Base-by-base conservation (phyloP, 2,329 filamentous ascomycete genomes). In the Aspergillus fumigatus region DNA sequence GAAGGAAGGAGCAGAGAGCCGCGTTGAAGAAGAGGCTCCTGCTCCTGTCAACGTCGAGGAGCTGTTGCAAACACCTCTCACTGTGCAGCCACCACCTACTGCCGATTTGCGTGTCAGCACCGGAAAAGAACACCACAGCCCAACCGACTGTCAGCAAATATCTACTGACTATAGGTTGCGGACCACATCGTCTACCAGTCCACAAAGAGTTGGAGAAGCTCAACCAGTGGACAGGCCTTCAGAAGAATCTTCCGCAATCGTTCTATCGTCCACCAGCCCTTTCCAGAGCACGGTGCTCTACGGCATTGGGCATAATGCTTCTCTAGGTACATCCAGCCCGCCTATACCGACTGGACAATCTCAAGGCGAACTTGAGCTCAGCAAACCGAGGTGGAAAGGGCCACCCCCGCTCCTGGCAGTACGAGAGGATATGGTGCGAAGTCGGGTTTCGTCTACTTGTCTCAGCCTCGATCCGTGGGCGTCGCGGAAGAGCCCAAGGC, bases 31-130 rank as follows among this genome's bases (percentile, higher is more conserved):
- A 50, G 87, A 92, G 65, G 66, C 73, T 4, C 74, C 83, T 19
- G 84, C 79, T 3, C 88, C 88, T 1, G 80, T 91, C 19, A 78
- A 88, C 56, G 71, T 90, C 1, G 76, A 82, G 10, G 84, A 86
- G 59, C 78, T 91, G 32, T 81, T 87, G 61, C 84, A 88, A 70
- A 88, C 87, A 17, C 79, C 84, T 1, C 74, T 79, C 35, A 80
- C 77, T 50, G 82, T 79, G 10, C 69, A 76, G 1, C 79, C 79
- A 3, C 71, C 74, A 6, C 72, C 77, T 9, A 70, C 72, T 25
- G 52, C 66, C 26, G 65, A 66, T 26, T 60, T 59, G 32, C 62
- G 61, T 10, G 48, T 45, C 9, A 59, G 52, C 9, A 7, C 57
- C 17, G 59, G 53, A 11, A 54, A 59, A 19, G 59, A 58, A 25